These are phyloP conservation scores for Emericellopsis terricola DNA, from an alignment of 495 filamentous ascomycete genomes.

Conservation along the genomic window DNA sequence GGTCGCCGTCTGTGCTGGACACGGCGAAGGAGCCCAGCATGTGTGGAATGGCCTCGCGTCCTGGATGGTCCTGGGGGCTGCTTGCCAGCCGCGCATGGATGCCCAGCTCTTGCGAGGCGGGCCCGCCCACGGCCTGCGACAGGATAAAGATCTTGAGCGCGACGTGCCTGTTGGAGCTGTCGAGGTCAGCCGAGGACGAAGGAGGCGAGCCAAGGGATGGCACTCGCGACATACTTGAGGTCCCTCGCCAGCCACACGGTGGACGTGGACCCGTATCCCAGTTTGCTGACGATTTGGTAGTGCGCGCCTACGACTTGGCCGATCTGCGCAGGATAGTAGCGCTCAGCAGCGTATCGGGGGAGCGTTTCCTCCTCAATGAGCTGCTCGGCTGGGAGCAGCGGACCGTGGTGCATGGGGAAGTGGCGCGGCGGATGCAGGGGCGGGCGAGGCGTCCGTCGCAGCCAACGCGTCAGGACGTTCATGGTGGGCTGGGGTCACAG, in stretches of 20 bases:
- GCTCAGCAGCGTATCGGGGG: constrained; percentile 19
- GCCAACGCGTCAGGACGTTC: too few relatives aligned
- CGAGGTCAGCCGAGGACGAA: background rate
- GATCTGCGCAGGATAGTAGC: constrained; percentile 31
- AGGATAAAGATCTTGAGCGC: constrained; percentile 23
- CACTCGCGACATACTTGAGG: constrained; percentile 15
- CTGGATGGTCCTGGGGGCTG: constrained; percentile 12
- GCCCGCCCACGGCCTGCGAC: constrained; percentile 4
- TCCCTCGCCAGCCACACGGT: constrained; percentile 36
- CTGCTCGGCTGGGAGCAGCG: too few relatives aligned
- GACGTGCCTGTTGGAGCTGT: constrained; percentile 19
- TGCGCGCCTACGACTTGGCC: constrained; percentile 26
- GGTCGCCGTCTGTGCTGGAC: constrained; percentile 17
- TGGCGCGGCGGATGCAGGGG: too few relatives aligned
- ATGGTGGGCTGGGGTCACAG: too few relatives aligned
- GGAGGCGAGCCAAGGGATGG: background rate
- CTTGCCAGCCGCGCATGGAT: constrained; percentile 20
- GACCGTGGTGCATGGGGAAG: too few relatives aligned
- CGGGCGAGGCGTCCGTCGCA: too few relatives aligned
- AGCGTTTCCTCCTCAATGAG: constrained; percentile 21
- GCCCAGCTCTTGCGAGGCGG: constrained; percentile 15
- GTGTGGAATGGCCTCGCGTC: constrained; percentile 16
- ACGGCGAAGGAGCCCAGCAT: constrained; percentile 24
- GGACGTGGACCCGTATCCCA: constrained; percentile 34
- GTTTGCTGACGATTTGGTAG: constrained; percentile 32